Percentiles rank a stretch among this genome's conserved stretches.
Conservation (phyloP, 495 filamentous ascomycete species). For the Barbatosphaeria neglecta region DNA sequence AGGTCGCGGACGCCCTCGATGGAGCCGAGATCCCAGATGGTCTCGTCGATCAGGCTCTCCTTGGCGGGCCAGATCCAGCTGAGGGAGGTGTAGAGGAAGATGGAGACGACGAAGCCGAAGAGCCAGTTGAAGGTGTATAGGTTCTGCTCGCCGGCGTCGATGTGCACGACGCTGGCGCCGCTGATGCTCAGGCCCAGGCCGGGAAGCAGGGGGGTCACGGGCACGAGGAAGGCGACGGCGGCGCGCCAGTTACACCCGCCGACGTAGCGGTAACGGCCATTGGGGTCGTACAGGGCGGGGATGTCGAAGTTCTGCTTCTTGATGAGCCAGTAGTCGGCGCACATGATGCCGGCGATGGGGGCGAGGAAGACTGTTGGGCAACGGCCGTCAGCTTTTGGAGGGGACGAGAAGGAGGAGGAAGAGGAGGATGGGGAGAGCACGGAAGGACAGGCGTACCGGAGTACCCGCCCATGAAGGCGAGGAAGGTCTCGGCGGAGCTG, state of each 20-base stretch:
- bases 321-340: conserved; percentile 57
- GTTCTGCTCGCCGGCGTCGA: conserved; percentile 21
- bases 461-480: conserved; percentile 52
- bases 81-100: conserved; percentile 23
- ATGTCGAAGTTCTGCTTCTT: conserved; percentile 50
- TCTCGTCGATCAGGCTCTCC: conserved; percentile 17
- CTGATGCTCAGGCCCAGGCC: conserved; percentile 25
- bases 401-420: background rate
- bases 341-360: conserved; percentile 56
- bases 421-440: no score
- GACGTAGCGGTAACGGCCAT: conserved; percentile 42
- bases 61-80: conserved; percentile 19
- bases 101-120: conserved; percentile 34
- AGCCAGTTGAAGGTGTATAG: conserved; percentile 40
- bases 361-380: conserved; percentile 47
- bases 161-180: conserved; percentile 21
- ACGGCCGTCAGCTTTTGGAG: background rate
- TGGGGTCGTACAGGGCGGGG: conserved; percentile 41
- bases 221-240: conserved; percentile 47
- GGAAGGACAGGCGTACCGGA: conserved; percentile 9
- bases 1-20: conserved; percentile 1
- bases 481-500: conserved; percentile 41
- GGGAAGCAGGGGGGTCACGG: conserved; percentile 51
- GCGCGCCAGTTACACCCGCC: conserved; percentile 56
- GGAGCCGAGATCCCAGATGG: conserved; percentile 19